Base-by-base conservation (phyloP, 768 basidiomycete genomes). In the Tricholoma furcatifolium region DNA sequence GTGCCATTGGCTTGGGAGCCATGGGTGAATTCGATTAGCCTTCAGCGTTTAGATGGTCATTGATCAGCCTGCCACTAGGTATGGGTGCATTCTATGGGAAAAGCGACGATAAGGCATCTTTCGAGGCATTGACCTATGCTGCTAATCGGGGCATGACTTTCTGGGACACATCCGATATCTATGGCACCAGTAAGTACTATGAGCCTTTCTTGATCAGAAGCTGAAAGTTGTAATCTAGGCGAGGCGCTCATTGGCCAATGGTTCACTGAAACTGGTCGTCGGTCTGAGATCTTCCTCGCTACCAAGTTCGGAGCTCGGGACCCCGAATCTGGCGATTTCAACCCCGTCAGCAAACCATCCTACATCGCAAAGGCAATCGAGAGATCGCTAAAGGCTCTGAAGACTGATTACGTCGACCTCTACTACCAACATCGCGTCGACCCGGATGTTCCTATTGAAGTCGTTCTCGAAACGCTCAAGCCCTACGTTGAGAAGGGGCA, bases 201-300 rank as follows among this genome's bases (percentile, higher is more conserved):
- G n/a, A n/a, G n/a, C n/a, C n/a, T n/a, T n/a, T n/a, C n/a, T n/a
- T n/a, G n/a, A n/a, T n/a, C n/a, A n/a, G n/a, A n/a, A n/a, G n/a
- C n/a, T n/a, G n/a, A n/a, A n/a, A n/a, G n/a, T n/a, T n/a, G n/a
- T n/a, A 27, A 27, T 21, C 34, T n/a, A 57, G 56, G 47, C 30
- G 52, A 53, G 35, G 39, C 14, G 32, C 11, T 50, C 24, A 24
- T 38, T 38, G 47, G 44, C 11, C 23, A 24, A 17, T 40, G 79
- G 80, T 78, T 83, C 65, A 74, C 74, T 55, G 67, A 67, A 11
- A 79, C 76, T 6, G 81, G 80, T 6, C 79, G 78, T 49, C 68
- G 79, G 18, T 56, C 67, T 21, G 68, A 79, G 30, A 80, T 84
- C 20, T 87, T 85, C 67, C 71, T 87, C n/a, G 82, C 83, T 1